phyloP scores from a whole-genome alignment of 257 asterid species.

The Solanum ossicruentum region DNA sequence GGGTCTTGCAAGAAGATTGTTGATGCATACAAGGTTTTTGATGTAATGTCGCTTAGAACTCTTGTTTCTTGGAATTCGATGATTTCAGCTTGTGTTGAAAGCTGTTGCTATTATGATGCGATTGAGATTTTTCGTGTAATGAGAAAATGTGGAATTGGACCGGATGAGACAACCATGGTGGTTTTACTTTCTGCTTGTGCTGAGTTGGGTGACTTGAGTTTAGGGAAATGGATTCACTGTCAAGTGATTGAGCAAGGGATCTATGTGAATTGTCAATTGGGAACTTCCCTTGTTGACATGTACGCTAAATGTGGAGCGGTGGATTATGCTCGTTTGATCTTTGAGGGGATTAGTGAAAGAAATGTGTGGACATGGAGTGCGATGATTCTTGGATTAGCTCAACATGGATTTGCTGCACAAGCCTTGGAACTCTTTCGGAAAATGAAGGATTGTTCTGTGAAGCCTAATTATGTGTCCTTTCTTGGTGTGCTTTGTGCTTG shows the following conservation, averaged over 20 bases:
- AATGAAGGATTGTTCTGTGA: slow-evolving; percentile 26
- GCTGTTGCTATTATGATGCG: slow-evolving; percentile 32
- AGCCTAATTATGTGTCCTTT: slow-evolving; percentile 59
- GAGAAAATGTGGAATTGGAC: slow-evolving; percentile 23
- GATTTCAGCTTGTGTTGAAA: slow-evolving; percentile 37
- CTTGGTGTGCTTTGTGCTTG: slow-evolving; percentile 82
- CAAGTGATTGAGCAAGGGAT: slow-evolving; percentile 46
- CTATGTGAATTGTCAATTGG: slow-evolving; percentile 42
- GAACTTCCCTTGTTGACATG: slow-evolving; percentile 78
- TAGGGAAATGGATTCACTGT: slow-evolving; percentile 62
- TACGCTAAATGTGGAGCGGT: slow-evolving; percentile 59
- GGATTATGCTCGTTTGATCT: slow-evolving; percentile 38
- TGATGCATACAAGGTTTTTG: slow-evolving; percentile 46
- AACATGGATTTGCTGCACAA: slow-evolving; percentile 43
- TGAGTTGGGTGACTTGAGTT: slow-evolving; percentile 48
- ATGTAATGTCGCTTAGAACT: slow-evolving; percentile 44
- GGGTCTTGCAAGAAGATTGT: slow-evolving; percentile 42
- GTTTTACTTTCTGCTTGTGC: slow-evolving; percentile 51
- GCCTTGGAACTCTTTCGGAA: slow-evolving; percentile 34
- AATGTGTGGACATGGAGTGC: slow-evolving; percentile 87
- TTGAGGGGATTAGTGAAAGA: slow-evolving; percentile 3
- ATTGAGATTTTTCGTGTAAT: slow-evolving; percentile 35
- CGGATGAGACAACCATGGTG: slow-evolving; percentile 70
- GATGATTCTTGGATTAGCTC: slow-evolving; percentile 72
- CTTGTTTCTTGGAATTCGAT: slow-evolving; percentile 70